These are phyloP conservation scores for Corinectria fuckeliana DNA, from an alignment of 2,329 filamentous ascomycete genomes.

Conservation along the genomic window DNA sequence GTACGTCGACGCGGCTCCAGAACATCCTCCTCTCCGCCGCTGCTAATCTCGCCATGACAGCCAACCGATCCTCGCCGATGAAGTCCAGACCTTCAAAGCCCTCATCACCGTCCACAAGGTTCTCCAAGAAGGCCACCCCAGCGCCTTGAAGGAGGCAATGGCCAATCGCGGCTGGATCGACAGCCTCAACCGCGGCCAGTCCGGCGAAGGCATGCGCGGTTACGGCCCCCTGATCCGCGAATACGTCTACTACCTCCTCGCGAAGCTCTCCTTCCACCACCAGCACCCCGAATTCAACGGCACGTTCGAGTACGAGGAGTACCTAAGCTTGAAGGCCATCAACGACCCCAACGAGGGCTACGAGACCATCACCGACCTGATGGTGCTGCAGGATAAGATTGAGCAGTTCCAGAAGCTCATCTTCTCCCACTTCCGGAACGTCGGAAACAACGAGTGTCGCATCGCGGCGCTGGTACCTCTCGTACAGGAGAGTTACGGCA, in stretches of 20 bases:
- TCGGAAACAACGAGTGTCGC: constrained; percentile 93
- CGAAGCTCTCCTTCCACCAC: constrained; percentile 95
- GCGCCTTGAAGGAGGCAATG: constrained; percentile 87
- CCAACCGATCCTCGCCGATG: constrained; percentile 97
- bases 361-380: constrained; percentile 95
- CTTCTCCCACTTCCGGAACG: constrained; percentile 92
- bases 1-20: constrained; percentile 59
- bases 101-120: constrained; percentile 98
- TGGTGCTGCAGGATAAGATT: constrained; percentile 97
- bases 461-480: constrained; percentile 93
- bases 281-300: constrained; percentile 98
- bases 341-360: constrained; percentile 98
- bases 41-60: constrained; percentile 52
- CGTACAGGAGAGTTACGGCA: constrained; percentile 97
- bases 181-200: constrained; percentile 82
- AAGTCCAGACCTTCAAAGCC: constrained; percentile 98
- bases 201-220: constrained; percentile 84
- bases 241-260: constrained; percentile 94
- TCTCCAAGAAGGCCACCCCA: constrained; percentile 92
- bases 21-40: background rate
- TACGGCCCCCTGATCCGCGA: constrained; percentile 94
- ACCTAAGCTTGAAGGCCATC: constrained; percentile 96
- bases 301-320: constrained; percentile 98
- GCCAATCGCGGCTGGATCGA: constrained; percentile 90
- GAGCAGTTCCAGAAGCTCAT: constrained; percentile 98